Percentiles rank a stretch among this genome's conserved stretches.
Evolutionary conservation across 2,329 filamentous ascomycete species (phyloP).

Genomic region (Pestalotiopsis sp.): DNA sequence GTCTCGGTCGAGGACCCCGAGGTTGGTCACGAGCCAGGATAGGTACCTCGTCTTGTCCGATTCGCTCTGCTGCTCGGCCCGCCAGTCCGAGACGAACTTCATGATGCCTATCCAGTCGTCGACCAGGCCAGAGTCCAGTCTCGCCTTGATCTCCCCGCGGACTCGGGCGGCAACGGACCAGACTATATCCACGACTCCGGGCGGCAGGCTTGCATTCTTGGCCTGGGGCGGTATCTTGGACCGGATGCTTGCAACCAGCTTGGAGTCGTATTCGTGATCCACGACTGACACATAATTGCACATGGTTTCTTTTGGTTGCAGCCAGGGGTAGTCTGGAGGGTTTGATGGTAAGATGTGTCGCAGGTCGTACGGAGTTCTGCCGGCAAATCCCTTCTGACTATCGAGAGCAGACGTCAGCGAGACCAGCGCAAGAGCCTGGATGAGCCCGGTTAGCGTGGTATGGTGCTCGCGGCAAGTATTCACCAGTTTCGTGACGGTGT

Average conservation of each 20-base stretch:
- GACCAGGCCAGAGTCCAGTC: constrained; percentile 27
- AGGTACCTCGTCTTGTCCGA: constrained; percentile 31
- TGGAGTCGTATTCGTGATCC: constrained; percentile 19
- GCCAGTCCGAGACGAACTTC: constrained; percentile 38
- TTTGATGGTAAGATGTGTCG: constrained; percentile 21
- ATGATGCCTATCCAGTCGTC: constrained; percentile 37
- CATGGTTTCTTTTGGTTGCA: constrained; percentile 20
- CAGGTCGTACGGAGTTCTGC: constrained; percentile 19
- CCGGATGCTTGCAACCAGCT: constrained; percentile 22
- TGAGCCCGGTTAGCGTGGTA: constrained; percentile 25
- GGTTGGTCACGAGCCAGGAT: constrained; percentile 38
- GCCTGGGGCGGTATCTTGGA: background rate
- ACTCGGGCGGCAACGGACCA: constrained; percentile 27
- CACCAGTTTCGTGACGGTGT: constrained; percentile 14
- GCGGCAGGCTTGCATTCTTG: constrained; percentile 4
- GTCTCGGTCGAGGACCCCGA: constrained; percentile 35
- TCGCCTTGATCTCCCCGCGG: constrained; percentile 29
- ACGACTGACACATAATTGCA: constrained; percentile 24
- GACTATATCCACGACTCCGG: constrained; percentile 16
- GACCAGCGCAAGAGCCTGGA: constrained; percentile 18
- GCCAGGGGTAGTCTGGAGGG: constrained; percentile 9
- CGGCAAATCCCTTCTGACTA: constrained; percentile 18
- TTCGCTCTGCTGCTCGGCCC: constrained; percentile 28
- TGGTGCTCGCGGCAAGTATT: constrained; percentile 18
- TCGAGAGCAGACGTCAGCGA: constrained; percentile 18